These are phyloP conservation scores for Capsella bursapastoris DNA, from an alignment of 345 rosid genomes.

Conservation along the genomic window DNA sequence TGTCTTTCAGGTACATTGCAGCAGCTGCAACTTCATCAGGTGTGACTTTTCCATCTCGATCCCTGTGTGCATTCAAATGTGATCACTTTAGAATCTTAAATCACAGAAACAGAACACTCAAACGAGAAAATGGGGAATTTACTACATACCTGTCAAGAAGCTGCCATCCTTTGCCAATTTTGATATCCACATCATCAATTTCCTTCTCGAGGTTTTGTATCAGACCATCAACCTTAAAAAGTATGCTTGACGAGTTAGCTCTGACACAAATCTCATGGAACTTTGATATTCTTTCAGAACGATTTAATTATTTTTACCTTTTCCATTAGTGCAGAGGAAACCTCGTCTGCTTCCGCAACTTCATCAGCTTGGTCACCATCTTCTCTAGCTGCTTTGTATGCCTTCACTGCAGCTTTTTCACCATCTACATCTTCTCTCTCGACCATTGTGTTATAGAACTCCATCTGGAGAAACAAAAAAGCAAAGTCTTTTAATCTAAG, in stretches of 20 bases:
- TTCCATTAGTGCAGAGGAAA: constrained; percentile 81
- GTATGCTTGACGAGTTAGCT: constrained; percentile 26
- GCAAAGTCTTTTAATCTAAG: background rate
- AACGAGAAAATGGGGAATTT: background rate
- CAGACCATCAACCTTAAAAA: constrained; percentile 75
- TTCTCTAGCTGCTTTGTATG: constrained; percentile 83
- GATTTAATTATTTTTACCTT: constrained; percentile 50
- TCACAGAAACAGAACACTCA: constrained; percentile 12
- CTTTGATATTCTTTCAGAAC: background rate
- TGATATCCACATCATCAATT: constrained; percentile 81
- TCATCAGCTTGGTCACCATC: constrained; percentile 59
- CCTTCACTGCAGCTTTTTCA: constrained; percentile 75
- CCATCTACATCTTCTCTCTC: constrained; percentile 69
- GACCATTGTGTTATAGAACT: constrained; percentile 83
- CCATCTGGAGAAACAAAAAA: constrained; percentile 60
- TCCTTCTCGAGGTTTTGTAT: constrained; percentile 89
- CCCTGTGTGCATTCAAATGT: constrained; percentile 52
- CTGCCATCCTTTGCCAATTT: constrained; percentile 79
- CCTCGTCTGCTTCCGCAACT: constrained; percentile 58
- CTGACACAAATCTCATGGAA: constrained; percentile 13
- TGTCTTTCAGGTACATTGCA: constrained; percentile 75
- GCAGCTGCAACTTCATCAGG: constrained; percentile 91
- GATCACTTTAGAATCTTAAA: background rate
- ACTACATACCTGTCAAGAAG: constrained; percentile 73
- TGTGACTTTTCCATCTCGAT: constrained; percentile 85